phyloP scores from a whole-genome alignment of 1,284 basidiomycete genomes.

The Marasmius fiardii region DNA sequence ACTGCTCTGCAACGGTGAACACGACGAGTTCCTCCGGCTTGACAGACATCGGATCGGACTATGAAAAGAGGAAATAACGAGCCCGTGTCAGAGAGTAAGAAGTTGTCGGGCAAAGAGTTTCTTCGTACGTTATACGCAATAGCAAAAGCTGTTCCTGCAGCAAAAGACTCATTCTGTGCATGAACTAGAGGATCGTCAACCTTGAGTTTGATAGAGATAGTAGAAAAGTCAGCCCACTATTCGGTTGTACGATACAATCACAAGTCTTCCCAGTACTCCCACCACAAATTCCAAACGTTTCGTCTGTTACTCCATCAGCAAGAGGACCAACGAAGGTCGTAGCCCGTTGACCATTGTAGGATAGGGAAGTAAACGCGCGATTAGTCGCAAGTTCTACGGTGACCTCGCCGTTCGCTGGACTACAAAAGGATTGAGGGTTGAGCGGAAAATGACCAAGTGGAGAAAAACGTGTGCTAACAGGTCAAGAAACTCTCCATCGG shows the following conservation, averaged over 20 bases:
- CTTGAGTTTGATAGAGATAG: not conserved
- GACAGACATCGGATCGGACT: slow-evolving; percentile 32
- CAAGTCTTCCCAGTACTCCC: slow-evolving; percentile 8
- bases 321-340: slow-evolving; percentile 6
- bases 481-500: slow-evolving; percentile 29
- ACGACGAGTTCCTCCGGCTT: slow-evolving; percentile 36
- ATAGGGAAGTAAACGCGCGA: slow-evolving; percentile 16
- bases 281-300: slow-evolving; percentile 12
- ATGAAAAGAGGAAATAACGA: slow-evolving; percentile 1
- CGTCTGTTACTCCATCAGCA: slow-evolving; percentile 9
- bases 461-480: slow-evolving; percentile 18
- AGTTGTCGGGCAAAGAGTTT: not conserved
- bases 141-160: slow-evolving; percentile 41
- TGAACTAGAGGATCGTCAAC: slow-evolving; percentile 29
- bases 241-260: slow-evolving; percentile 30
- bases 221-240: slow-evolving; percentile 24
- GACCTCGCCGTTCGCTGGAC: slow-evolving; percentile 16
- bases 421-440: not conserved
- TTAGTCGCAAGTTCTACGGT: slow-evolving; percentile 16
- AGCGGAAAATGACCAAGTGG: not conserved
- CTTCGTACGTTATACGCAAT: slow-evolving; percentile 32
- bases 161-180: slow-evolving; percentile 41
- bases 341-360: slow-evolving; percentile 8
- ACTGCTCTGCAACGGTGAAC: slow-evolving; percentile 35
- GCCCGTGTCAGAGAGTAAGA: not conserved